A percentile compares a stretch with the other conserved stretches of the same genome.
Conservation (phyloP, 2,329 filamentous ascomycete genomes). For the Colletotrichum godetiae region DNA sequence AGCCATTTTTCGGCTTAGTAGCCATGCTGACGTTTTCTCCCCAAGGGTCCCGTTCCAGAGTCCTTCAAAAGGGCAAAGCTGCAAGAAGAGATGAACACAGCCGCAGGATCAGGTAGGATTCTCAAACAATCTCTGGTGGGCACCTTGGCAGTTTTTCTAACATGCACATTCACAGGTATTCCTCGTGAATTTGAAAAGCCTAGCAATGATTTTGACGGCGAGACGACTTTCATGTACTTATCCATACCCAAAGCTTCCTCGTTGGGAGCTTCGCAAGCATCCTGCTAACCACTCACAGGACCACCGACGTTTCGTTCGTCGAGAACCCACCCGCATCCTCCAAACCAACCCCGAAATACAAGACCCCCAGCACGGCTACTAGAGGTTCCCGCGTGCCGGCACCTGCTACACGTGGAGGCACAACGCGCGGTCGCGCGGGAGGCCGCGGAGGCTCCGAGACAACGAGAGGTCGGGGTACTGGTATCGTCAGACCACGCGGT, state of each 20-base stretch:
- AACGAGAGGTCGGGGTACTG: conserved; percentile 56
- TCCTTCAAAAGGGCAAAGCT: conserved; percentile 79
- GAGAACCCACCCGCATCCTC: conserved; percentile 78
- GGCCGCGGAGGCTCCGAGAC: conserved; percentile 44
- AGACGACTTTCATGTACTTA: conserved; percentile 84
- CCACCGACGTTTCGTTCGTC: conserved; percentile 90
- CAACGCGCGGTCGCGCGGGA: conserved; percentile 41
- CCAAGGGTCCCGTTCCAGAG: conserved; percentile 82
- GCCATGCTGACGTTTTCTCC: neutral
- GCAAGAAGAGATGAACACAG: conserved; percentile 55
- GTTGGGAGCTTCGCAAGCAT: neutral
- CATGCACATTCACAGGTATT: neutral
- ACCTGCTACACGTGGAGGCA: conserved; percentile 53
- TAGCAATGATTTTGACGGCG: conserved; percentile 60
- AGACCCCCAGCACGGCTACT: conserved; percentile 48
- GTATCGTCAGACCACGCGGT: conserved; percentile 58
- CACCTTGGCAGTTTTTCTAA: neutral
- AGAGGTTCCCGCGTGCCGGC: conserved; percentile 58
- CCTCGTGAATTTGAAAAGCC: conserved; percentile 39
- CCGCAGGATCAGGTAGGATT: conserved; percentile 8
- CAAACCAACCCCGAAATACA: conserved; percentile 59
- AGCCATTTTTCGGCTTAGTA: neutral
- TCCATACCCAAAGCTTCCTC: neutral
- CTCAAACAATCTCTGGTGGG: neutral
- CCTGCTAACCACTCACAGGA: conserved; percentile 63